phyloP scores from a whole-genome alignment of 2,329 filamentous ascomycete genomes.

The Paraphoma sp. region DNA sequence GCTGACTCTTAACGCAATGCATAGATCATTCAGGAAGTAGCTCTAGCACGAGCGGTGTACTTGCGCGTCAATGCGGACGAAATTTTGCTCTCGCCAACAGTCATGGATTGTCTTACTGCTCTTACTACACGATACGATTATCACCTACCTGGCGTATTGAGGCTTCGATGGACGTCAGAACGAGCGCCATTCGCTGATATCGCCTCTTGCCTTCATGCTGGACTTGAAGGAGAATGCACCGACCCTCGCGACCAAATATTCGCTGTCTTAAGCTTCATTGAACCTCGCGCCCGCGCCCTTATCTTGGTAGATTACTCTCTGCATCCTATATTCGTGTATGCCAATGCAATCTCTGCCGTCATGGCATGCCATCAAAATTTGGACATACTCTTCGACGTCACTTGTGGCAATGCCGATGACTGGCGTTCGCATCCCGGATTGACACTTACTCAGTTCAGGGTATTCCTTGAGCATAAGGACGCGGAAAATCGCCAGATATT shows the following conservation, averaged over 20 bases:
- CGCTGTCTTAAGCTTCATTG: conserved; percentile 14
- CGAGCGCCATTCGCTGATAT: conserved; percentile 6
- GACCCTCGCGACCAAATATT: conserved; percentile 14
- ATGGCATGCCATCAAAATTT: neutral
- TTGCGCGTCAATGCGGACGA: neutral
- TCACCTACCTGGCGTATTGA: neutral
- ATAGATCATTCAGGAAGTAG: neutral
- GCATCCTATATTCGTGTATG: neutral
- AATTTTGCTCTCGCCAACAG: neutral
- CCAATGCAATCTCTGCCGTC: neutral
- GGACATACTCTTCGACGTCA: neutral
- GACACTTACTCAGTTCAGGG: neutral
- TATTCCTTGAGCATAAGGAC: neutral
- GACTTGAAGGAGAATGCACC: conserved; percentile 4
- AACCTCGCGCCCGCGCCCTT: neutral
- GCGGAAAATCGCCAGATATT: too few relatives aligned
- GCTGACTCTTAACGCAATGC: neutral
- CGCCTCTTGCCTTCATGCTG: conserved; percentile 5
- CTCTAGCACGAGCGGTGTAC: neutral
- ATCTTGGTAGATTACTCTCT: conserved; percentile 13
- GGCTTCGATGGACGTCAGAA: conserved; percentile 2
- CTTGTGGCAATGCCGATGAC: neutral
- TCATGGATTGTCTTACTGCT: neutral
- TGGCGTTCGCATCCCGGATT: neutral
- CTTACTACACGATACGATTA: neutral